Conservation (phyloP, 768 basidiomycete genomes). For the Tricholoma sp. region DNA sequence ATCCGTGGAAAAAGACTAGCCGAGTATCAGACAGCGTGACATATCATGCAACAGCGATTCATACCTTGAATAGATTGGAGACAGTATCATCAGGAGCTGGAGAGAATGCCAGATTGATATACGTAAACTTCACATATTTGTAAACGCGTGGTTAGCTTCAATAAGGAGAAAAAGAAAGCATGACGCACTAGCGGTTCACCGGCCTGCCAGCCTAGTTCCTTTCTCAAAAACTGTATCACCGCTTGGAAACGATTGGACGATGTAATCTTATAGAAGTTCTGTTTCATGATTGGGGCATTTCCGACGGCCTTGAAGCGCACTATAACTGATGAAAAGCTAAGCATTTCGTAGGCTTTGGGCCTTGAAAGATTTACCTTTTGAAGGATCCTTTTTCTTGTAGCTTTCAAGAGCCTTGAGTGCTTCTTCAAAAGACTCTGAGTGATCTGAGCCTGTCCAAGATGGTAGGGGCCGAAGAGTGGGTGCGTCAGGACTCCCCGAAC, state of each 20-base stretch:
- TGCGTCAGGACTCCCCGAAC: slow-evolving; percentile 18
- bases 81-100: slow-evolving; percentile 83
- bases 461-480: slow-evolving; percentile 23
- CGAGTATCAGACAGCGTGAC: neutral
- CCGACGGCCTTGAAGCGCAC: slow-evolving; percentile 97
- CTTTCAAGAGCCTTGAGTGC: slow-evolving; percentile 70
- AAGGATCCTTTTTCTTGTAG: slow-evolving; percentile 81
- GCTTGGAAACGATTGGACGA: slow-evolving; percentile 91
- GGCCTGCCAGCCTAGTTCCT: slow-evolving; percentile 80
- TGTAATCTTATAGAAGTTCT: slow-evolving; percentile 96
- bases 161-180: neutral
- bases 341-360: neutral
- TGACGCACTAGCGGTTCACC: slow-evolving; percentile 73
- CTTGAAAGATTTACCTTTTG: slow-evolving; percentile 49
- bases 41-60: neutral
- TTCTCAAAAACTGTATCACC: slow-evolving; percentile 87
- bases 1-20: slow-evolving; percentile 80
- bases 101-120: slow-evolving; percentile 70
- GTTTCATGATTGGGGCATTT: slow-evolving; percentile 97
- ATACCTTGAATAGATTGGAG: slow-evolving; percentile 69
- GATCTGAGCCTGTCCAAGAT: slow-evolving; percentile 23
- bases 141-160: neutral
- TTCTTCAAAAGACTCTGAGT: slow-evolving; percentile 33
- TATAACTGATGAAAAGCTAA: slow-evolving; percentile 53
- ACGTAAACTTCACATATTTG: slow-evolving; percentile 44